Base-by-base conservation (phyloP, 2,329 filamentous ascomycete species). In the Aspergillus bombycis region DNA sequence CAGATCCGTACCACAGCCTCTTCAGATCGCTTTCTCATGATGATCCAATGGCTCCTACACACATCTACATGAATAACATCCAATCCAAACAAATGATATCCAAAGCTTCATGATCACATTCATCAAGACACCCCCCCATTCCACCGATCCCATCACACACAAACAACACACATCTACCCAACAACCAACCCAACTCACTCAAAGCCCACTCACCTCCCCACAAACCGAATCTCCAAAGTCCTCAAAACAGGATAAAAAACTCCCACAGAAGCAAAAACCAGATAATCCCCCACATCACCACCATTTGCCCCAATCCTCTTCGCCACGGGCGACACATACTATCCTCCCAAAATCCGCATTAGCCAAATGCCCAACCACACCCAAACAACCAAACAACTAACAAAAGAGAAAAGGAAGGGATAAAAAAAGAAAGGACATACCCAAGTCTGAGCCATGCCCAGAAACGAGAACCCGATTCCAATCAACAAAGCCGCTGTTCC, bases 391-490 rank as follows among this genome's bases (percentile, higher is more conserved):
- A 52, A 23, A 11, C 1, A 46, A n/a, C n/a, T n/a, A n/a, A n/a
- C n/a, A 12, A 26, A 1, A 45, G 2, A 45, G 10, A 26, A 50
- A 28, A 16, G 8, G 5, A 30, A 8, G 2, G 3, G 19, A 8
- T 19, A 4, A 30, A 50, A 2, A 2, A 30, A 19, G 4, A 41
- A 58, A 26, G 45, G 52, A 58, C 62, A 4, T 63, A 71, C 68
- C 68, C 68, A 70, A 26, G 66, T 68, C 60, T 70, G 68, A 23
- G 41, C 55, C 68, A 70, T 70, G 21, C 68, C 68, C 10, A 68
- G 32, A 38, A 67, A 67, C 28, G 52, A 58, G 36, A 52, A 61
- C 41, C 52, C 65, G 53, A 65, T 67, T 14, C 66, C 68, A 26
- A 60, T 60, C 19, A 66, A 38, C 26, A 70, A 53, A 9, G 68